Conservation (phyloP, 176 grass and related monocot species). For the Avena insularis region DNA sequence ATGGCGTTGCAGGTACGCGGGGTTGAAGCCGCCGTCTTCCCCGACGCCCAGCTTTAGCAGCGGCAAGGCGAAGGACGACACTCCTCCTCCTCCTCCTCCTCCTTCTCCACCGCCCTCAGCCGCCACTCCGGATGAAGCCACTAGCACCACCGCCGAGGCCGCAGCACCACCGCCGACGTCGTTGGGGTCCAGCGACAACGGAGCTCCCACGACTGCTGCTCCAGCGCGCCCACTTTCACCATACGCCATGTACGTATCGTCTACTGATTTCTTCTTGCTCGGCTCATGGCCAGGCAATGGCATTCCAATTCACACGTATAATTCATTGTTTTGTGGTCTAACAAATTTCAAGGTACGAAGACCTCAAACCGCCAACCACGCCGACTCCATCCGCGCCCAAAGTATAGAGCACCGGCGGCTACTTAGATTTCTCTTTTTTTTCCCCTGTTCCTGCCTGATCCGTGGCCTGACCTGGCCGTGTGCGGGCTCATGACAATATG, state of each 20-base stretch:
- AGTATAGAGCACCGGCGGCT: conserved; percentile 8
- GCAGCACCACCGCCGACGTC: neutral
- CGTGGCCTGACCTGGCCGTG: neutral
- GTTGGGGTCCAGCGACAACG: conserved; percentile 29
- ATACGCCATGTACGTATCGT: neutral
- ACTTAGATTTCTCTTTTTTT: neutral
- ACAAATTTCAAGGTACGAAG: conserved; percentile 33
- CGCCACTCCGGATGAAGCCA: neutral
- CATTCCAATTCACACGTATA: neutral
- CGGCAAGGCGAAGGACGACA: neutral
- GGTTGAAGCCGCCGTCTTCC: conserved; percentile 31
- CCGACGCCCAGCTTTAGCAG: neutral
- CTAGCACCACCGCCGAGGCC: neutral
- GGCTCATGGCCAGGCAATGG: neutral
- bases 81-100: neutral
- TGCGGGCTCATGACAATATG: neutral
- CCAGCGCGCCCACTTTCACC: conserved; percentile 38
- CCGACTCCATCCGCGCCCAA: conserved; percentile 37
- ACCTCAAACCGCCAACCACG: conserved; percentile 47
- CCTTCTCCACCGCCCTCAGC: neutral
- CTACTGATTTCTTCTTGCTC: neutral
- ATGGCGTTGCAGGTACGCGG: conserved; percentile 24
- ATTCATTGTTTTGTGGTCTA: neutral
- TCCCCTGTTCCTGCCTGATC: neutral
- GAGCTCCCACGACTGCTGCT: conserved; percentile 12